Conservation (phyloP, 2,329 filamentous ascomycete species). For the Penicillium sp. region DNA sequence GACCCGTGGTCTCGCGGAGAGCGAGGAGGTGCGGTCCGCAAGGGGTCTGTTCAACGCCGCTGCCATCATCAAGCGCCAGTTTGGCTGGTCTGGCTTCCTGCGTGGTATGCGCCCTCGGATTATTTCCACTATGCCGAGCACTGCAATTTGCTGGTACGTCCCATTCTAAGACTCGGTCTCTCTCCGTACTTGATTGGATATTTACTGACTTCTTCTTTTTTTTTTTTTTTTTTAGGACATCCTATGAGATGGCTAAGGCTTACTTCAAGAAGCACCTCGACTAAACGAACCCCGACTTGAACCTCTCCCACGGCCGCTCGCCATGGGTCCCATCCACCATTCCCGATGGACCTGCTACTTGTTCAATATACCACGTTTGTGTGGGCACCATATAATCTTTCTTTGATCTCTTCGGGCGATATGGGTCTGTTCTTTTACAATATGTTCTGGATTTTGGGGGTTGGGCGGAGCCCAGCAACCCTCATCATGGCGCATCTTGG, state of each 20-base stretch:
- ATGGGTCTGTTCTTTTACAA: slow-evolving; percentile 12
- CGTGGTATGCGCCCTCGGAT: slow-evolving; percentile 88
- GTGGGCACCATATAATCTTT: slow-evolving; percentile 11
- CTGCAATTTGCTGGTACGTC: slow-evolving; percentile 93
- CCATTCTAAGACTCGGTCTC: background rate
- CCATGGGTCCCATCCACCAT: slow-evolving; percentile 6
- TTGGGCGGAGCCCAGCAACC: slow-evolving; percentile 13
- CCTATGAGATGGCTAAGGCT: slow-evolving; percentile 66
- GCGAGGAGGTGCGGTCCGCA: slow-evolving; percentile 79
- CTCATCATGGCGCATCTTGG: slow-evolving; percentile 9
- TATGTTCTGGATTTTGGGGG: slow-evolving; percentile 1
- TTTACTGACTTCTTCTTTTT: slow-evolving; percentile 10
- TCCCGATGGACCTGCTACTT: slow-evolving; percentile 5
- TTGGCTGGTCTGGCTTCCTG: slow-evolving; percentile 85
- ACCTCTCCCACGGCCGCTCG: background rate
- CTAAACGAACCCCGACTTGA: slow-evolving; percentile 13
- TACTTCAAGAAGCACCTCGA: slow-evolving; percentile 55
- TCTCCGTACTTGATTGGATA: background rate
- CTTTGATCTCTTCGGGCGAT: slow-evolving; percentile 12
- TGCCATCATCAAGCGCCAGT: slow-evolving; percentile 74
- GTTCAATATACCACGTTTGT: slow-evolving; percentile 13
- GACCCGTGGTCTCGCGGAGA: slow-evolving; percentile 79
- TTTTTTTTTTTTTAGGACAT: slow-evolving; percentile 50
- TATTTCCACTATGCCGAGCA: slow-evolving; percentile 96
- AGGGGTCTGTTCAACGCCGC: slow-evolving; percentile 77